A percentile compares a stretch with the other conserved stretches of the same genome.
Conservation (phyloP, 2,329 filamentous ascomycete species). For the Verruconis gallopava region DNA sequence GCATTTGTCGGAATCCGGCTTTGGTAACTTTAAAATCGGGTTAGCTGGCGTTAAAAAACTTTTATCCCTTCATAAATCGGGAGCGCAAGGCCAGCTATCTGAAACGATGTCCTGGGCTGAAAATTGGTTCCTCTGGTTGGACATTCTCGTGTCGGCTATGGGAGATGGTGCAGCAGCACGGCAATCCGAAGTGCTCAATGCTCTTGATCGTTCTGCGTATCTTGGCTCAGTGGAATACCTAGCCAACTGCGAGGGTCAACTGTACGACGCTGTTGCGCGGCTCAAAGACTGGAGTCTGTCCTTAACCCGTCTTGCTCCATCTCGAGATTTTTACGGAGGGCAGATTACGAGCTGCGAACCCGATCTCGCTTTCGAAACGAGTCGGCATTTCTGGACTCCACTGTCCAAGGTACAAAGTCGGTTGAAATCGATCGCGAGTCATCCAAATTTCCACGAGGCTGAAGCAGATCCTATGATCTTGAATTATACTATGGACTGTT, state of each 20-base stretch:
- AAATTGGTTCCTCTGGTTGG: slow-evolving; percentile 86
- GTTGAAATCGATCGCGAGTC: slow-evolving; percentile 51
- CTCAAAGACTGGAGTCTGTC: slow-evolving; percentile 42
- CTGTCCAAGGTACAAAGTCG: slow-evolving; percentile 69
- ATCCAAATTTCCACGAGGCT: neutral
- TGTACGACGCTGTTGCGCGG: slow-evolving; percentile 77
- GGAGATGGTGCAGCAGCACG: too few species aligned
- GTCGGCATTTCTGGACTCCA: slow-evolving; percentile 60
- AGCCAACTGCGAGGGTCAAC: slow-evolving; percentile 70
- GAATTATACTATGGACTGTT: slow-evolving; percentile 74
- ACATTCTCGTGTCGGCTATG: slow-evolving; percentile 80
- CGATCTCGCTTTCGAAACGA: slow-evolving; percentile 43
- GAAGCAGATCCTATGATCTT: slow-evolving; percentile 4
- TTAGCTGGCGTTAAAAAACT: slow-evolving; percentile 90
- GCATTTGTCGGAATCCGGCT: slow-evolving; percentile 83
- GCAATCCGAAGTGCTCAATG: too few species aligned
- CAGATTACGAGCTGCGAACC: too few species aligned
- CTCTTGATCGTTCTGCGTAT: slow-evolving; percentile 50
- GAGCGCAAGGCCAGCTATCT: slow-evolving; percentile 38
- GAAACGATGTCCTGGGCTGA: slow-evolving; percentile 79
- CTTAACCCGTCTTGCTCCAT: slow-evolving; percentile 13
- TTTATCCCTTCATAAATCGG: slow-evolving; percentile 62
- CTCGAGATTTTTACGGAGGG: slow-evolving; percentile 32
- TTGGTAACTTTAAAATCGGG: slow-evolving; percentile 86
- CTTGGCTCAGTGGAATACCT: slow-evolving; percentile 71